phyloP scores from a whole-genome alignment of 805 yeast genomes.

The Zygoascus flipseniorum region DNA sequence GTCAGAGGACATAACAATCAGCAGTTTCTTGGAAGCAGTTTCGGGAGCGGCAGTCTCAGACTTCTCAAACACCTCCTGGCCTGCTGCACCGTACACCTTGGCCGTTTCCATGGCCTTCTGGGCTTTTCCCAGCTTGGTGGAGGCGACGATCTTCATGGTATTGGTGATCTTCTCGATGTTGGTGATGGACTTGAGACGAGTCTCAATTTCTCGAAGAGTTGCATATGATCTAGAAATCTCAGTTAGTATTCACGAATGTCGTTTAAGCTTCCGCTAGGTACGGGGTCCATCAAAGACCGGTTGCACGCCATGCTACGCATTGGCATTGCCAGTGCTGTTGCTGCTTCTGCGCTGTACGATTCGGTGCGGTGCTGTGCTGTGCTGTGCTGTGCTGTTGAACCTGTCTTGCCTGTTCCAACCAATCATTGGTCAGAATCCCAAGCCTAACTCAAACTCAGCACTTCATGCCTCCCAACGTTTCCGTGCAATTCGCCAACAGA shows the following conservation, averaged over 20 bases:
- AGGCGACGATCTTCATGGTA: slow-evolving; percentile 99
- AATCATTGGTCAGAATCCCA: not conserved
- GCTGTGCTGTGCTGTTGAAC: too few species aligned
- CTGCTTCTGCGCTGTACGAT: too few species aligned
- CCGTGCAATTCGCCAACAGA: too few species aligned
- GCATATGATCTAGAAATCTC: slow-evolving; percentile 72
- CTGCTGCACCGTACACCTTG: slow-evolving; percentile 74
- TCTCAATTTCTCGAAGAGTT: slow-evolving; percentile 96
- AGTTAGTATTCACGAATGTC: too few species aligned
- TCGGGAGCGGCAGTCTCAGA: slow-evolving; percentile 65
- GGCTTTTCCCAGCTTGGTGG: slow-evolving; percentile 92
- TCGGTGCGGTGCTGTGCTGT: too few species aligned
- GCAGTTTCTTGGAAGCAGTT: slow-evolving; percentile 53
- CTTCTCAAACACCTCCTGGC: slow-evolving; percentile 66
- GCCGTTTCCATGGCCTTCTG: slow-evolving; percentile 89
- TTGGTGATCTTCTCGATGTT: slow-evolving; percentile 99
- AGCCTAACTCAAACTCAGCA: not conserved
- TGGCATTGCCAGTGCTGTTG: too few species aligned
- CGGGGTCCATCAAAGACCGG: too few species aligned
- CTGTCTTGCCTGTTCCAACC: not conserved
- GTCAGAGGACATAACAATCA: slow-evolving; percentile 88
- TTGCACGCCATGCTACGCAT: too few species aligned
- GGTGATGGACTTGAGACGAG: slow-evolving; percentile 95
- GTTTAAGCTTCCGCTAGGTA: too few species aligned
- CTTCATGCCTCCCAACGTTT: too few species aligned